phyloP scores from a whole-genome alignment of 1,284 basidiomycete species.

The Apiotrichum montevideense region DNA sequence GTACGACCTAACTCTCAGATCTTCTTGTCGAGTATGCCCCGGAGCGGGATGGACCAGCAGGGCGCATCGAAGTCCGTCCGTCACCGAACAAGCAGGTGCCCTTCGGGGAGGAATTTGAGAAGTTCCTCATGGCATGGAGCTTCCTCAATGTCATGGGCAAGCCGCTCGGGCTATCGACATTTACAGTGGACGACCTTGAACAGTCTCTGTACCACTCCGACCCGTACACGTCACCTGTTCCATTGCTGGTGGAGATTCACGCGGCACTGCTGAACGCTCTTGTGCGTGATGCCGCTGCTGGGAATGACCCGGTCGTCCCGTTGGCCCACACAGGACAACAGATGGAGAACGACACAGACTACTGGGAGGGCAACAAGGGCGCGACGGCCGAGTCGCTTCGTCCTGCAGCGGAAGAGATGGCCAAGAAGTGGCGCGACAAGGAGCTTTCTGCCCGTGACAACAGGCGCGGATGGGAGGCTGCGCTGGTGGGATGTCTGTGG shows the following conservation, averaged over 20 bases:
- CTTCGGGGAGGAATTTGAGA: slow-evolving; percentile 74
- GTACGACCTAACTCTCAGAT: slow-evolving; percentile 51
- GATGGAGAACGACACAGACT: slow-evolving; percentile 37
- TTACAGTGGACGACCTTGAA: slow-evolving; percentile 91
- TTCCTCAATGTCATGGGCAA: slow-evolving; percentile 90
- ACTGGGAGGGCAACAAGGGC: slow-evolving; percentile 44
- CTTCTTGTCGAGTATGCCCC: slow-evolving; percentile 68
- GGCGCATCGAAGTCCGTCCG: slow-evolving; percentile 55
- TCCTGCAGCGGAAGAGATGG: slow-evolving; percentile 28
- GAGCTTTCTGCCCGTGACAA: slow-evolving; percentile 34
- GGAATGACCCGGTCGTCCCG: slow-evolving; percentile 28
- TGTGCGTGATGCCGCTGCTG: slow-evolving; percentile 57
- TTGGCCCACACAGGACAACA: slow-evolving; percentile 26
- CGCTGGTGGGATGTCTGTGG: slow-evolving; percentile 78
- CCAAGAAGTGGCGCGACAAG: slow-evolving; percentile 30
- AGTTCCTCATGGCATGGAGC: slow-evolving; percentile 83
- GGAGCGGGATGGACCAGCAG: slow-evolving; percentile 54
- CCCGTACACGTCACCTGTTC: slow-evolving; percentile 60
- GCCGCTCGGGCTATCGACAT: slow-evolving; percentile 79
- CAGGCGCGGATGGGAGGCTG: slow-evolving; percentile 63
- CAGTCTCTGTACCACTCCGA: slow-evolving; percentile 72
- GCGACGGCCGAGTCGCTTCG: slow-evolving; percentile 42
- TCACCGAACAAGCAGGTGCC: slow-evolving; percentile 60
- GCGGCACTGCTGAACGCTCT: slow-evolving; percentile 81
- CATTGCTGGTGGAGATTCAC: slow-evolving; percentile 80